phyloP scores from a whole-genome alignment of 257 asterid species.

The Apocynum venetum region DNA sequence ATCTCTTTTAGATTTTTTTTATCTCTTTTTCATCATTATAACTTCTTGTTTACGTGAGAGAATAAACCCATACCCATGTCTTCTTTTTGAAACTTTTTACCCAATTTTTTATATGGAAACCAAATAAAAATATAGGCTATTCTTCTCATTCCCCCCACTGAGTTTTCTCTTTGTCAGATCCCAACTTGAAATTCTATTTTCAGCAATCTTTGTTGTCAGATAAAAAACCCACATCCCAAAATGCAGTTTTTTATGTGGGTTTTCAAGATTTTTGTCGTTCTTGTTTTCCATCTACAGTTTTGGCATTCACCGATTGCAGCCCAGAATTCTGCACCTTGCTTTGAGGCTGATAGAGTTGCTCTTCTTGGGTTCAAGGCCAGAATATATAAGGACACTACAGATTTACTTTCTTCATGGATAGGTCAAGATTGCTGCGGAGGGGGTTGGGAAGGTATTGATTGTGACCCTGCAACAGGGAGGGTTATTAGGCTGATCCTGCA shows the following conservation, averaged over 20 bases:
- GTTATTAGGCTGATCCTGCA: conserved; percentile 59
- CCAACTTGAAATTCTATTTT: conserved; percentile 23
- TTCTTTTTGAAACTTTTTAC: conserved; percentile 20
- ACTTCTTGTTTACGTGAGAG: conserved; percentile 49
- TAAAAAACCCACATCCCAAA: conserved; percentile 27
- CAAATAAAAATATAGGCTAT: conserved; percentile 3
- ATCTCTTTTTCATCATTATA: conserved; percentile 44
- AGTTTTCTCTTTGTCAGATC: conserved; percentile 15
- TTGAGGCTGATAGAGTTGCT: conserved; percentile 58
- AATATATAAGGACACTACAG: conserved; percentile 66
- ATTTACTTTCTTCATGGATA: conserved; percentile 62
- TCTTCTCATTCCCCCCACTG: conserved; percentile 10
- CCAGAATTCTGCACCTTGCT: conserved; percentile 32
- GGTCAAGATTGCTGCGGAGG: conserved; percentile 82
- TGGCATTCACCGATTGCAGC: conserved; percentile 17
- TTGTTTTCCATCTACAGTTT: conserved; percentile 17
- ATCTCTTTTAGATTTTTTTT: conserved; percentile 22
- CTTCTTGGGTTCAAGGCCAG: conserved; percentile 70
- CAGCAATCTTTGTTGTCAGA: conserved; percentile 5
- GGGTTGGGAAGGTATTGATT: conserved; percentile 94
- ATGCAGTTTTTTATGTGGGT: conserved; percentile 49
- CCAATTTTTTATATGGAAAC: not conserved
- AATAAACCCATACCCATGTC: conserved; percentile 27
- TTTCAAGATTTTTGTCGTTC: conserved; percentile 35
- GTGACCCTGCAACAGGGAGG: conserved; percentile 50